phyloP scores from a whole-genome alignment of 2,329 filamentous ascomycete genomes.

The Blastomyces gilchristii region DNA sequence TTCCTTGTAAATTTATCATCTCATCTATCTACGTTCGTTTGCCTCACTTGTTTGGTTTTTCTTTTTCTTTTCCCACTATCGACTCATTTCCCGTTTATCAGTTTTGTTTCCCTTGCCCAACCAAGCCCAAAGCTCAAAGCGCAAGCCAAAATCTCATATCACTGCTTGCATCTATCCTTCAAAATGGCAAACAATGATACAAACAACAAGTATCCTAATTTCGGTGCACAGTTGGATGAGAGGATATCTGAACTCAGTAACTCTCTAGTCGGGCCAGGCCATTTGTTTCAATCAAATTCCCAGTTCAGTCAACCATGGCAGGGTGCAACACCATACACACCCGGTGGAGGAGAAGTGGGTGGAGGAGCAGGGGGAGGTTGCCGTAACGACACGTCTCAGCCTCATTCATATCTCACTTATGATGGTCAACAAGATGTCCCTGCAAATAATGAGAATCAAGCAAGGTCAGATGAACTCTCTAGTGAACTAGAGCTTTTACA shows the following conservation, averaged over 20 bases:
- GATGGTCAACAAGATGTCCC: background rate
- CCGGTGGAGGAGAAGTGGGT: background rate
- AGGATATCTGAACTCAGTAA: slow-evolving; percentile 8
- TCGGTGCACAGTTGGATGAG: slow-evolving; percentile 6
- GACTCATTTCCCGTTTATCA: background rate
- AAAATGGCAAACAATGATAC: background rate
- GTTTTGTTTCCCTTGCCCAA: background rate
- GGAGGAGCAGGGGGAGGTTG: background rate
- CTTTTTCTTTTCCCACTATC: no score
- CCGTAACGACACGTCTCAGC: background rate
- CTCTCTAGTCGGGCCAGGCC: slow-evolving; percentile 5
- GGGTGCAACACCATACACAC: background rate
- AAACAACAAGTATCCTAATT: background rate
- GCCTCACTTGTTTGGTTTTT: background rate
- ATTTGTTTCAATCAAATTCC: slow-evolving; percentile 2
- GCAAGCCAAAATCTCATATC: background rate
- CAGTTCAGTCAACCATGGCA: slow-evolving; percentile 4
- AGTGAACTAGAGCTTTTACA: slow-evolving; percentile 7
- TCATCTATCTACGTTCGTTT: background rate
- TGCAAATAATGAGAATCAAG: background rate
- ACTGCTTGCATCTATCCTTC: background rate
- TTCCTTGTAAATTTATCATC: background rate
- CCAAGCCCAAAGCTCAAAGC: background rate
- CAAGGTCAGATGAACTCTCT: background rate
- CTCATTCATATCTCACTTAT: background rate